Evolutionary conservation across 2,329 filamentous ascomycete genomes (phyloP).

Genomic region (Dactylellina parvicollis): DNA sequence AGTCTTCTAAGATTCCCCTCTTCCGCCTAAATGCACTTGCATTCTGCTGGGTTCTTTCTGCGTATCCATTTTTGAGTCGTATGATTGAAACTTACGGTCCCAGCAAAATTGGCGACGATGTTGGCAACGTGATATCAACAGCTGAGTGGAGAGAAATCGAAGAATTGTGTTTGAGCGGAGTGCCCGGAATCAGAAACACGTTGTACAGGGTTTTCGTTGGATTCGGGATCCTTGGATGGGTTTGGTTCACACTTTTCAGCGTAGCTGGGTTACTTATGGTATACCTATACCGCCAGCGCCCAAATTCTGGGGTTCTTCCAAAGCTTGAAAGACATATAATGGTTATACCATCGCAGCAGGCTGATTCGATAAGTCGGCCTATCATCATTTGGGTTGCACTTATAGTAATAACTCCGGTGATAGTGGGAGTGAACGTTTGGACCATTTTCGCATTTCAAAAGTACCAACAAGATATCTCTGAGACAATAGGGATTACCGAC

Average conservation of each 20-base stretch:
- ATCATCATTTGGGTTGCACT: neutral
- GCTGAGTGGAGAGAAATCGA: conserved; percentile 20
- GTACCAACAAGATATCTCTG: conserved; percentile 21
- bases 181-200: neutral
- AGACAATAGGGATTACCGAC: neutral
- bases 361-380: neutral
- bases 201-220: neutral
- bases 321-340: neutral
- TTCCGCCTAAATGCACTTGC: conserved; percentile 15
- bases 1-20: neutral
- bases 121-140: neutral
- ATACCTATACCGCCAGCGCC: conserved; percentile 2
- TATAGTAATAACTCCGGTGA: neutral
- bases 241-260: conserved; percentile 15
- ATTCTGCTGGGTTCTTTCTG: conserved; percentile 30
- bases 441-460: conserved; percentile 13
- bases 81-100: conserved; percentile 32
- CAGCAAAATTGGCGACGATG: conserved; percentile 17
- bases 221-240: conserved; percentile 27
- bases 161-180: conserved; percentile 6
- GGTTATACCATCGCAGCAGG: neutral
- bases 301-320: neutral
- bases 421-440: conserved; percentile 16
- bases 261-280: conserved; percentile 3
- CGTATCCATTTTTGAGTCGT: conserved; percentile 32